phyloP scores from a whole-genome alignment of 1,139 yeast genomes.

The Yamadazyma taylorii region DNA sequence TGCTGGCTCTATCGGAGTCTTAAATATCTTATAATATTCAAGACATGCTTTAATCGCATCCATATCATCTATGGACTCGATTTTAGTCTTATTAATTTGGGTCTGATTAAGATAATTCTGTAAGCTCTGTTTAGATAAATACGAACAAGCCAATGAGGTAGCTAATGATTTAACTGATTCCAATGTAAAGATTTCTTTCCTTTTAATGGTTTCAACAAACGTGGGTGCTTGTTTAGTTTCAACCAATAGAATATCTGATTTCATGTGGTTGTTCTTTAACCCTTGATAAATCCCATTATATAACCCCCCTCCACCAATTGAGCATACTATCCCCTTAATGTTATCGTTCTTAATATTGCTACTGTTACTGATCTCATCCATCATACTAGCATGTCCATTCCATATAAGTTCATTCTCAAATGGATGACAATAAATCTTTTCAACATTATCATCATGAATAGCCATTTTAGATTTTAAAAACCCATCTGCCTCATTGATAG shows the following conservation, averaged over 20 bases:
- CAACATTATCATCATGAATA: conserved; percentile 15
- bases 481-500: conserved; percentile 40
- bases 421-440: conserved; percentile 42
- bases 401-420: conserved; percentile 39
- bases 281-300: conserved; percentile 41
- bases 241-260: conserved; percentile 30
- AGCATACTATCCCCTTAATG: conserved; percentile 38
- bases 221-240: conserved; percentile 44
- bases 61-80: conserved; percentile 33
- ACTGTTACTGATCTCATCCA: conserved; percentile 30
- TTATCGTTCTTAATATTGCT: conserved; percentile 22
- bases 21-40: conserved; percentile 25
- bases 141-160: conserved; percentile 43
- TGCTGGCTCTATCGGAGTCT: conserved; percentile 38
- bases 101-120: conserved; percentile 22
- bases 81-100: conserved; percentile 16
- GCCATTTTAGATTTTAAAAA: conserved; percentile 25
- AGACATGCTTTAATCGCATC: conserved; percentile 36
- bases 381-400: conserved; percentile 40
- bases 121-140: conserved; percentile 30
- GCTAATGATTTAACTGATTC: conserved; percentile 34
- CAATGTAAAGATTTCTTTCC: conserved; percentile 28
- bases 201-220: conserved; percentile 30
- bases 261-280: conserved; percentile 20
- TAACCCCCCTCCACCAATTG: conserved; percentile 47